Conservation (phyloP, 495 filamentous ascomycete species). For the Penicillium turbatum region DNA sequence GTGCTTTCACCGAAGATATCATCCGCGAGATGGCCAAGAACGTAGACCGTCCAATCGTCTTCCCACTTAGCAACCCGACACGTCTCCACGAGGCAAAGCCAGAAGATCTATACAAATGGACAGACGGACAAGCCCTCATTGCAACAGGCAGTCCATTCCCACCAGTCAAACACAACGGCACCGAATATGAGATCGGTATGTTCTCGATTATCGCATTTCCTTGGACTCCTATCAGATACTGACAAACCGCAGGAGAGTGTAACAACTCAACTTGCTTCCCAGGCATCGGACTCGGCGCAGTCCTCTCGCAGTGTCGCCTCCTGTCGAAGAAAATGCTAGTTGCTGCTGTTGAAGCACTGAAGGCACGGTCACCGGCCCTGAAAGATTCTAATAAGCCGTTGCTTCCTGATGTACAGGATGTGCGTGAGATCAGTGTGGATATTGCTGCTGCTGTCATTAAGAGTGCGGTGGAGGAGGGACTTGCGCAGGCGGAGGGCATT, state of each 20-base stretch:
- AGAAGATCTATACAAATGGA: constrained; percentile 74
- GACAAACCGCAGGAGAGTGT: constrained; percentile 60
- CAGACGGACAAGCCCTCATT: constrained; percentile 70
- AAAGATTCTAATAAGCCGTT: constrained; percentile 53
- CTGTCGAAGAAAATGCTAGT: constrained; percentile 79
- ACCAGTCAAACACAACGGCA: constrained; percentile 64
- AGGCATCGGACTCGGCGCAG: constrained; percentile 75
- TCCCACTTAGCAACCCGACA: constrained; percentile 85
- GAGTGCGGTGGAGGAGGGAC: constrained; percentile 62
- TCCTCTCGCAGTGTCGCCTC: constrained; percentile 59
- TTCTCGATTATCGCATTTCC: background rate
- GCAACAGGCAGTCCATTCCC: constrained; percentile 83
- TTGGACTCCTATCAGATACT: background rate
- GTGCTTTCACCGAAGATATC: constrained; percentile 71
- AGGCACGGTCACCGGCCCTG: constrained; percentile 64
- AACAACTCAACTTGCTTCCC: constrained; percentile 89
- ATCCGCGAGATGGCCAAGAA: constrained; percentile 77
- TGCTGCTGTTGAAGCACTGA: constrained; percentile 69
- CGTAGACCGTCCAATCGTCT: constrained; percentile 70
- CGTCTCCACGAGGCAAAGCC: constrained; percentile 78
- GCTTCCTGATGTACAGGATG: constrained; percentile 71
- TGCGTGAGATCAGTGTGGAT: constrained; percentile 69
- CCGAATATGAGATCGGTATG: constrained; percentile 59
- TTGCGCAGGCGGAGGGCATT: constrained; percentile 50
- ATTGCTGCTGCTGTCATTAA: constrained; percentile 78